phyloP scores from a whole-genome alignment of 176 grass and related monocot species.

The Carex pumila region DNA sequence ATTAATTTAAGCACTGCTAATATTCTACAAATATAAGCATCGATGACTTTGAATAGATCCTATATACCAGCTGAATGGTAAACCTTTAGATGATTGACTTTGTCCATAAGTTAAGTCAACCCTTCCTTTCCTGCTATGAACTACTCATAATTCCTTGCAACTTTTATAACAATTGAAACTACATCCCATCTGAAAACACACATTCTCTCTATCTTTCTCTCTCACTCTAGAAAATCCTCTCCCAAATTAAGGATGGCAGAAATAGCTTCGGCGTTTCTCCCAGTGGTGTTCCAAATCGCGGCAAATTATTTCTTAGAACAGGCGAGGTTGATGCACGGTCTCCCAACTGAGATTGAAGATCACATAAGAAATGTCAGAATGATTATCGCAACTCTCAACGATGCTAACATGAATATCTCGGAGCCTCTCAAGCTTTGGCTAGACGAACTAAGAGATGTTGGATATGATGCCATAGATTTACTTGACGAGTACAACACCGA shows the following conservation, averaged over 20 bases:
- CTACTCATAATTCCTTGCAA: no score
- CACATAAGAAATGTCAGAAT: not conserved
- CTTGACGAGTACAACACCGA: constrained; percentile 26
- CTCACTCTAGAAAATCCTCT: no score
- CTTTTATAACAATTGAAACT: no score
- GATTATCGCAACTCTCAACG: constrained; percentile 6
- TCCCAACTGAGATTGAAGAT: not conserved
- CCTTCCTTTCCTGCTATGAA: no score
- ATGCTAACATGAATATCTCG: not conserved
- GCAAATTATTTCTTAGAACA: not conserved
- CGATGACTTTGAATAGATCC: no score
- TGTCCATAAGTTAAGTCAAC: no score
- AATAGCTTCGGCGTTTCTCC: constrained; percentile 19
- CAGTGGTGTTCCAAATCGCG: constrained; percentile 1
- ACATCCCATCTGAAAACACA: no score
- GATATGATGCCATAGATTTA: constrained; percentile 23
- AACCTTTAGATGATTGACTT: no score
- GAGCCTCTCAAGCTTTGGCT: not conserved
- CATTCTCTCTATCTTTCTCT: no score
- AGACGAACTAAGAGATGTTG: constrained; percentile 6
- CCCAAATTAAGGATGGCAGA: not conserved
- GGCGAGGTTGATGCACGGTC: not conserved
- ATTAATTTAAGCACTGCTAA: no score
- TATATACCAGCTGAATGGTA: no score
- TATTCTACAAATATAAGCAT: no score